Evolutionary conservation across 2,329 filamentous ascomycete species (phyloP), one percentile per base, ranked within the genome.

Genomic region (Fusarium lyarnte): DNA sequence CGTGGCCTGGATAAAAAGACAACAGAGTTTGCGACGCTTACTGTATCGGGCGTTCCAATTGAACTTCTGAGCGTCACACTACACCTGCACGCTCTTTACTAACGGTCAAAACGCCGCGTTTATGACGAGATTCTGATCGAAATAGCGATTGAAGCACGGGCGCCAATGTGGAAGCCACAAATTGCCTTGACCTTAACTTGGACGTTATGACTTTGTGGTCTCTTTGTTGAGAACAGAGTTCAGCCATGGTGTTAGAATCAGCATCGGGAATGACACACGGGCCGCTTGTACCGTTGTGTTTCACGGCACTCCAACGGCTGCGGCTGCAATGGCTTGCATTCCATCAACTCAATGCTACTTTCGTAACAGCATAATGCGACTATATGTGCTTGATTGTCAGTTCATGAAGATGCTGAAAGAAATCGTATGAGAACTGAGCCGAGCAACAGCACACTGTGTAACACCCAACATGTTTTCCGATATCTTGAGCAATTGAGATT

Each of bases 41-140:
- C 25, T 55, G 55, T 55, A 21, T 51, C 51, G 67, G 62, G 35
- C 52, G 29, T 16, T 16, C 31, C 33, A 58, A 64, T 42, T 21
- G 27, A 25, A 17, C 54, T 16, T 33, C n/a, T 33, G 25, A 33
- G 38, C 29, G 31, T 49, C 43, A 55, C 33, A 55, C 47, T 68
- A 68, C 25, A 49, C 41, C 70, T 74, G 70, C 70, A 72, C 51
- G 53, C 70, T 74, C 70, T 74, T 72, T 72, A 72, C 54, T 29
- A 45, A 57, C 49, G 36, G 51, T 47, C 29, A 35, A 51, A 39
- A 55, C 36, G 49, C 41, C 31, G 54, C 11, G 41, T 36, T 36
- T 29, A 66, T 70, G 68, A 70, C 68, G 66, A 66, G 55, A 70
- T 42, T 55, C 41, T 69, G 63, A 63, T 69, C 31, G 29, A 51